phyloP scores from a whole-genome alignment of 148 eudicot genomes.

The Heliamphora exappendiculata region DNA sequence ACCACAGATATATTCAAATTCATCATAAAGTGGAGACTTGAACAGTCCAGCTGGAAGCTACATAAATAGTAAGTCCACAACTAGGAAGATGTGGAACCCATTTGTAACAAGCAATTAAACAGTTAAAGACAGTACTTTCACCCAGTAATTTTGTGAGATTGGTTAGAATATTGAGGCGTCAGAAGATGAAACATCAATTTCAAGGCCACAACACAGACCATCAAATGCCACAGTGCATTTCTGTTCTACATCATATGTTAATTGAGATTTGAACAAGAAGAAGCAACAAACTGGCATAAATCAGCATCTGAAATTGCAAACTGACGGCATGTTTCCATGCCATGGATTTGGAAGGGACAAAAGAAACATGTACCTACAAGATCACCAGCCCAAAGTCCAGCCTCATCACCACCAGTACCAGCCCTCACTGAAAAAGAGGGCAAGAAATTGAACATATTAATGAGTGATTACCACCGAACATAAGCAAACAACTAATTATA shows the following conservation, averaged over 20 bases:
- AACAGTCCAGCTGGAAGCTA: background rate
- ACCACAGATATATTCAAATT: no score
- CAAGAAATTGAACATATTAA: background rate
- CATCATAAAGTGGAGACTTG: background rate
- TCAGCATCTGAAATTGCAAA: background rate
- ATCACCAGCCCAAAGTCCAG: slow-evolving; percentile 99
- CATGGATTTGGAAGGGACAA: slow-evolving; percentile 18
- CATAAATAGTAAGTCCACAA: background rate
- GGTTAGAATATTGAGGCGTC: background rate
- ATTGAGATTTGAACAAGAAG: slow-evolving; percentile 8
- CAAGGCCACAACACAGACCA: background rate
- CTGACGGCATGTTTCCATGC: background rate
- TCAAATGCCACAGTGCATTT: background rate
- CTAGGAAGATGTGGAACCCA: background rate
- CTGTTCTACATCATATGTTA: background rate
- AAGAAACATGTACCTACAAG: slow-evolving; percentile 93
- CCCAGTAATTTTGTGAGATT: background rate
- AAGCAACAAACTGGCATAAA: background rate
- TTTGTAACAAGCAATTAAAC: background rate
- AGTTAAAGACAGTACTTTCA: background rate
- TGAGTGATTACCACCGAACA: background rate
- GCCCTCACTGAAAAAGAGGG: slow-evolving; percentile 70
- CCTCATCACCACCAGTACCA: slow-evolving; percentile 99
- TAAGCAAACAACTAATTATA: background rate
- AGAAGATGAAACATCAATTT: slow-evolving; percentile 3